Evolutionary conservation across 2,329 filamentous ascomycete species (phyloP), one percentile per base, ranked within the genome.

Genomic region (Tolypocladium album): DNA sequence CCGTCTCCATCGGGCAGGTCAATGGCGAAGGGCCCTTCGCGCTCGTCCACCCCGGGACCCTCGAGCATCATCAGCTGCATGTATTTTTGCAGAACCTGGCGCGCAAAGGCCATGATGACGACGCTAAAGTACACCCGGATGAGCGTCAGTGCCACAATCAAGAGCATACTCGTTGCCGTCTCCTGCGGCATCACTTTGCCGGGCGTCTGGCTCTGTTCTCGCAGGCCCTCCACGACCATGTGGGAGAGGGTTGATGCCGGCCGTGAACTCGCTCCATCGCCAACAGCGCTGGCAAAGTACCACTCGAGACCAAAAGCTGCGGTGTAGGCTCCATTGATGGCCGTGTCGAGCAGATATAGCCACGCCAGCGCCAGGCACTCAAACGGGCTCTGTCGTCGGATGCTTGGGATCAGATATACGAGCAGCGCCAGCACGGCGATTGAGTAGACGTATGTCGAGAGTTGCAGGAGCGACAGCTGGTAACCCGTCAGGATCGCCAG

Each of bases 401-500:
- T 90, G 71, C 94, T 88, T 56, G 89, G 89, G 68, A 89, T 82
- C 56, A 96, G 86, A 67, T 85, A 82, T 58, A 83, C 79, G 65
- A 90, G 82, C 55, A 88, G 75, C 64, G 81, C 78, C 64, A 96
- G 84, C 36, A 89, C 82, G 63, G 84, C 67, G 62, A 94, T 81
- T 34, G 89, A 94, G 80, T 96, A 96, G 56, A 96, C 81, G 79
- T 96, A 97, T 81, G 95, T 94, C 61, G 88, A 89, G 60, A 96
- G 82, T 74, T 97, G 93, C 31, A 94, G 82, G 38, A 86, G 81
- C 59, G 90, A 92, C 63, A 96, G 85, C 66, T 88, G 80, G 74
- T 90, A 92, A 71, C 93, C 93, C 31, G 92, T 96, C 64, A 96
- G 79, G 66, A 96, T 83, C 61, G 92, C 92, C 66, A 97, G 87